Base-by-base conservation (phyloP, 768 basidiomycete species). In the Podaxis sp. region DNA sequence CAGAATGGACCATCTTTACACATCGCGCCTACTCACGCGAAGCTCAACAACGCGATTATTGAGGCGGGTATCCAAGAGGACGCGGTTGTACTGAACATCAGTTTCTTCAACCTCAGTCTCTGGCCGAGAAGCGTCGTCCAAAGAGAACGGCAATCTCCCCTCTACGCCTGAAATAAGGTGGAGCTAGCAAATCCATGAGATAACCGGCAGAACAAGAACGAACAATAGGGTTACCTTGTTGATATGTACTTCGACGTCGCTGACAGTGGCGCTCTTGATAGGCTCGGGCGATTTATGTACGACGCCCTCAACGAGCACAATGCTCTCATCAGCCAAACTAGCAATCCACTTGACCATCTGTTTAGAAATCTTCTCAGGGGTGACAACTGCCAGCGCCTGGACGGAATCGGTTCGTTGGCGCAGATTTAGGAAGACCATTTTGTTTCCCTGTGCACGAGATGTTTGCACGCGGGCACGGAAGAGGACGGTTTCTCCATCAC, bases 331-430 rank as follows among this genome's bases (percentile, higher is more conserved):
- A 27, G 88, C 78, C 53, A 98, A 75, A 25, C 83, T 70, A 18
- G 87, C 86, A 16, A 88, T 84, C 90, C 91, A 98, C 74, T 94
- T 97, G 40, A 94, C 85, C 97, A 99, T 99, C 72, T 96, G 95
- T 75, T 95, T 98, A 63, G 93, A 95, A 27, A 98, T 82, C 68
- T 84, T 87, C 50, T 85, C 89, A 10, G 86, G 82, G 9, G 88
- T 77, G 23, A 90, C 84, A 51, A 79, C 74, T 62, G 96, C 77
- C 42, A 98, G 77, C 37, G 90, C 95, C 71, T 98, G 96, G 7
- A 99, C 87, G 58, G 95, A 81, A 69, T 89, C 82, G 13, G 82
- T 88, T 66, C 91, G 84, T 73, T 99, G 96, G 61, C 96, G 90
- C 58, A 99, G 81, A 70, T 88, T 88, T 55, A 98, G 76, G 76